Evolutionary conservation across 352 stramenopile genomes (phyloP).

Genomic region (Phytophthora agathidicida): DNA sequence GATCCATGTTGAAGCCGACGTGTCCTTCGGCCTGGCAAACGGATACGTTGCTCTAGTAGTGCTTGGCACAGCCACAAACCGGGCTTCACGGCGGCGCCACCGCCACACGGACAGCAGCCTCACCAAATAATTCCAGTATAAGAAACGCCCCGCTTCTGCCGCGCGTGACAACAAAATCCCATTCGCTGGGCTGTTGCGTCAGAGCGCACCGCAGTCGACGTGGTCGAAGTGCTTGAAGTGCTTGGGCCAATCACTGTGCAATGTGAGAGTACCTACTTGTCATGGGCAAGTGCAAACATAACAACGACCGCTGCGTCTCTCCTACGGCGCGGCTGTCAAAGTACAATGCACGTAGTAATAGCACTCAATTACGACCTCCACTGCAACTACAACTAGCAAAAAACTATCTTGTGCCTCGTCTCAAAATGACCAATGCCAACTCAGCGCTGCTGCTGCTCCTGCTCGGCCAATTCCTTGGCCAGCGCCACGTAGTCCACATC

Average conservation of each 20-base stretch:
- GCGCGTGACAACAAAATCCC: conserved; percentile 4
- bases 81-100: no score
- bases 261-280: no score
- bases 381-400: conserved; percentile 7
- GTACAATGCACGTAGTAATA: no score
- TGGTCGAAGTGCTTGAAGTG: conserved; percentile 1
- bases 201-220: no score
- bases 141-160: conserved; percentile 20
- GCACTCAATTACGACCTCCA: no score
- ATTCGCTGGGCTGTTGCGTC: no score
- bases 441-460: conserved; percentile 23
- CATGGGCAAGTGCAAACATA: no score
- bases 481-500: conserved; percentile 76
- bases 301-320: no score
- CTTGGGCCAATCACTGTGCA: not conserved
- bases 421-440: conserved; percentile 7
- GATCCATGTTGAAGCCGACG: conserved; percentile 19
- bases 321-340: no score
- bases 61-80: no score
- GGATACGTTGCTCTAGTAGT: not conserved
- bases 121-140: conserved; percentile 14
- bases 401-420: conserved; percentile 18
- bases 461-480: conserved; percentile 51
- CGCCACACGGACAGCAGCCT: no score
- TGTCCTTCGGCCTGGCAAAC: not conserved